Evolutionary conservation across 73 alveolate species (phyloP), one percentile per base, ranked within the genome.

Genomic region (Paramecium sonneborni): DNA sequence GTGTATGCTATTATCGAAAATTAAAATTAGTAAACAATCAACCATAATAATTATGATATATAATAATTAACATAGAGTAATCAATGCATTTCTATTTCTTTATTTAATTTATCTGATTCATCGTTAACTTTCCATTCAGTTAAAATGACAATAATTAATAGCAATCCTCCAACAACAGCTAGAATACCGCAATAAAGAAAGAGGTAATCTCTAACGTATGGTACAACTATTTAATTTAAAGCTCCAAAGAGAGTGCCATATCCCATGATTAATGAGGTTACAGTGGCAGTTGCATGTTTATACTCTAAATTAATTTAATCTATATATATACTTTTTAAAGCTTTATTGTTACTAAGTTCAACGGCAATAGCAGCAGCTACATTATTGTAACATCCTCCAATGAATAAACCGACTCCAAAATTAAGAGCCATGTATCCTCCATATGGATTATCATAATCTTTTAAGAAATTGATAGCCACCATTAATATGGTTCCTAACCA

Each of bases 281-380:
- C 58, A 12, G 87, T 74, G 12, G 87, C 11, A 3, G 87, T 74
- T 3, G 87, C 87, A 18, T 34, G 67, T 32, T 74, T 37, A 15
- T 74, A 74, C 32, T 74, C 87, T 74, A 35, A 67, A 67, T 6
- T 5, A 52, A 5, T 12, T 35, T 74, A 15, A 74, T 12, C n/a
- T n/a, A n/a, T n/a, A 74, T 72, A 28, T 12, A 12, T 34, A 74
- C 87, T 74, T 37, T 37, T 37, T 37, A 74, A 39, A 2, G 56
- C 87, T 74, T 74, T 74, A 74, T 74, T 39, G 44, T 74, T 74
- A n/a, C 87, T 74, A 26, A 74, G 57, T 37, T 74, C 87, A 32
- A 74, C 87, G 14, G 87, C 67, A 18, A 74, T 74, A 14, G 87
- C 87, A 35, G 87, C 58, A 18, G 87, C 87, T 10, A 74, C 87